Percentiles rank a stretch among this genome's conserved stretches.
These are phyloP conservation scores for Prunus davidiana DNA, from an alignment of 306 rosid species.

Conservation along the genomic window DNA sequence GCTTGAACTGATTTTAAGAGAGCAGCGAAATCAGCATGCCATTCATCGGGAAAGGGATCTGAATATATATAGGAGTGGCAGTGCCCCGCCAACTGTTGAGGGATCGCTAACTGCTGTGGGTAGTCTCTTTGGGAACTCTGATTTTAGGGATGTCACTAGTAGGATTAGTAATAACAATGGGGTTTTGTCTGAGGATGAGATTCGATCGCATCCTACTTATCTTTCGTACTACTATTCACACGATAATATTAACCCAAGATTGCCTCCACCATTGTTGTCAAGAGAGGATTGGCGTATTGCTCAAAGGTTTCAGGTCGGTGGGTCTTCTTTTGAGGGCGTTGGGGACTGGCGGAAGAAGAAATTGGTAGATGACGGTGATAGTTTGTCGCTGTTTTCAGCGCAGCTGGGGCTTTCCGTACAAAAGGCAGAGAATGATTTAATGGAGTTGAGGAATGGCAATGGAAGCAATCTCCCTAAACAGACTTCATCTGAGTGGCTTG, in stretches of 20 bases:
- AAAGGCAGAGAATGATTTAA: constrained; percentile 60
- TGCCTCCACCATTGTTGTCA: constrained; percentile 85
- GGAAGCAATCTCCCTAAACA: constrained; percentile 53
- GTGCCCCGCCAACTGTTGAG: constrained; percentile 98
- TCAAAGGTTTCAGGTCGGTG: constrained; percentile 75
- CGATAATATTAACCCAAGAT: constrained; percentile 72
- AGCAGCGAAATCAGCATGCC: constrained; percentile 54
- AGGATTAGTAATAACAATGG: constrained; percentile 42
- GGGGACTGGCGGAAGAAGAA: constrained; percentile 72
- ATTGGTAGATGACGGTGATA: constrained; percentile 37
- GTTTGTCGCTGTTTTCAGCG: constrained; percentile 69
- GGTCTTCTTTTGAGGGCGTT: constrained; percentile 50
- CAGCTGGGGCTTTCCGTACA: constrained; percentile 71
- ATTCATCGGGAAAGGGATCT: constrained; percentile 59
- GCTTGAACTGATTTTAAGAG: constrained; percentile 65
- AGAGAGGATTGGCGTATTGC: constrained; percentile 97
- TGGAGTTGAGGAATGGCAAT: constrained; percentile 52
- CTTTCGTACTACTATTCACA: constrained; percentile 85
- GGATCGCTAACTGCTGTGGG: constrained; percentile 83
- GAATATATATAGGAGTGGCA: constrained; percentile 87
- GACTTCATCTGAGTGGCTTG: constrained; percentile 50
- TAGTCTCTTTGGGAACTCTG: constrained; percentile 54
- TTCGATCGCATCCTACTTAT: constrained; percentile 84
- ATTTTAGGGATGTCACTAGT: constrained; percentile 35
- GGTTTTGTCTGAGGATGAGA: constrained; percentile 77